Base-by-base conservation (phyloP, 176 grass and related monocot species). In the Thinopyrum elongatum region DNA sequence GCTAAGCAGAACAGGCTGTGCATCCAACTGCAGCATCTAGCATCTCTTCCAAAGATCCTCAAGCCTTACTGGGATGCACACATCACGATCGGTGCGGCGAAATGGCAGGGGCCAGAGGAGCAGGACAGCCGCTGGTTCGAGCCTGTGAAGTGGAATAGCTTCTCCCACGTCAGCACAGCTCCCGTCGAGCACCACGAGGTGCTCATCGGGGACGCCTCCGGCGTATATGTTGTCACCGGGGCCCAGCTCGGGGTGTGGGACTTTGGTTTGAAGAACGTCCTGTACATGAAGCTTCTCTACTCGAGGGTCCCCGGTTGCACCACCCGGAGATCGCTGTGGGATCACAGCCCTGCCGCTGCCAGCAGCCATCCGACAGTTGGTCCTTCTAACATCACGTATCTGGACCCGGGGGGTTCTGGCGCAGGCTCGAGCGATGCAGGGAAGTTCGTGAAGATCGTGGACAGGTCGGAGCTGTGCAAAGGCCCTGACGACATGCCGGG, bases 71-170 rank as follows among this genome's bases (percentile, higher is more conserved):
- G 92, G 92, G 90, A 94, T 38, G 64, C 84, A 31, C 85, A 90
- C 35, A 61, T 94, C 22, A 68, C 84, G 15, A 94, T 94, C 6
- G 92, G 92, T 34, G 76, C 92, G 25, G 84, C 90, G n/a, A 94
- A 87, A 76, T 94, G 92, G 92, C 89, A 83, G 14, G 87, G 85
- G 13, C 90, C 93, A 3, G 90, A 94, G 77, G 93, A 94, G 81
- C 90, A 94, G 78, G 93, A 94, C 30, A 90, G 87, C 70, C 87
- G 87, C 11, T 94, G 93, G 93, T 94, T 92, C 35, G 93, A 94
- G 78, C 81, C 93, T 49, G 87, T 92, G 14, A 92, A 92, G 70
- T 92, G 90, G 93, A 92, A 88, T 61, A 94, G 90, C 58, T 94
- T 92, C 63, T 91, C 90, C 30, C 93, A 92, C 23, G 78, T 94